Base-by-base conservation (phyloP, 371 early-diverging fungal species). In the Umbelopsis sp. region DNA sequence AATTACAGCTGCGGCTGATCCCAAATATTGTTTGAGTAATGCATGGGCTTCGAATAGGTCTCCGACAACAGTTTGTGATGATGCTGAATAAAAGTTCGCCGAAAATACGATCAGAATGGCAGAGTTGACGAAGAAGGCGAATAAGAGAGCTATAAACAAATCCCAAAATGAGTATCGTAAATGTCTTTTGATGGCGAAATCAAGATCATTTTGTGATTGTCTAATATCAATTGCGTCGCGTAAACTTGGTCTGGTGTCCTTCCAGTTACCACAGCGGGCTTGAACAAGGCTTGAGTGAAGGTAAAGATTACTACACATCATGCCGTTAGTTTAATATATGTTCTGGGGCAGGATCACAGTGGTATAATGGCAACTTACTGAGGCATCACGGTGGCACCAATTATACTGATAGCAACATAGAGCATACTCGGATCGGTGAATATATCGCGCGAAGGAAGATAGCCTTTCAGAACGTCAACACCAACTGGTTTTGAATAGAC, bases 71-170 rank as follows among this genome's bases (percentile, higher is more conserved):
- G 72, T 18, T 35, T 68, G 74, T 20, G 71, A 72, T 32, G 80
- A 77, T 11, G 77, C 79, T 69, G 86, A 89, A 73, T 80, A 87
- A 76, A 94, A 94, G 46, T 89, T 85, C n/a, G 95, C 87, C 6
- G 89, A 83, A n/a, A 93, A 83, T 24, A 94, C 93, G 29, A 92
- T 89, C 20, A 94, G 74, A 52, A 94, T 94, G 22, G 92, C 86
- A 24, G 87, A 86, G 76, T 93, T 94, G 66, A 94, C 87, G 69
- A 92, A 84, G 44, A 93, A 79, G 0, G 95, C 95, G 75, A 90
- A 87, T 0, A 84, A 79, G 22, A 94, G 71, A 0, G 93, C 91
- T 1, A 93, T 72, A n/a, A 87, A 72, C 18, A 89, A 84, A 73
- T 93, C 95, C 53, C 87, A 63, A 57, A 82, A 79, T 10, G 79